phyloP scores from a whole-genome alignment of 108 stramenopile genomes.

The Cyclotella sp. region DNA sequence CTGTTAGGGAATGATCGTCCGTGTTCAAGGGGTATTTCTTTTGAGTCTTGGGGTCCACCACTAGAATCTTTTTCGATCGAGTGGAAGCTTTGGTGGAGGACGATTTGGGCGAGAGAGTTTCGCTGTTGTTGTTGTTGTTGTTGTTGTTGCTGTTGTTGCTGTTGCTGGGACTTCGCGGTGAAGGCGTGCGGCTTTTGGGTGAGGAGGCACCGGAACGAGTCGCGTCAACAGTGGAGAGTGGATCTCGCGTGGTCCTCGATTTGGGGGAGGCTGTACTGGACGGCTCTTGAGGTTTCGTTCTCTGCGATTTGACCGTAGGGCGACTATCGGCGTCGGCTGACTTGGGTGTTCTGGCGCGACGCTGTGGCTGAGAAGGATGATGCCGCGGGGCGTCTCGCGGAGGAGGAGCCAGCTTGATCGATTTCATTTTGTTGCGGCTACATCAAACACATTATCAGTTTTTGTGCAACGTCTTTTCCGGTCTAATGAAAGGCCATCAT shows the following conservation, averaged over 20 bases:
- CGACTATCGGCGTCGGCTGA: not conserved
- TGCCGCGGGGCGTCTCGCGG: constrained; percentile 3
- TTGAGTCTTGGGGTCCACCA: constrained; percentile 39
- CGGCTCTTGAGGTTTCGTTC: not conserved
- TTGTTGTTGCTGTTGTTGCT: not conserved
- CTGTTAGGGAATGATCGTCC: constrained; percentile 48
- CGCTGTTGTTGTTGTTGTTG: not conserved
- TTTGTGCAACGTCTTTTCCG: not conserved
- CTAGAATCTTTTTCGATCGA: constrained; percentile 35
- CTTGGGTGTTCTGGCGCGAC: not conserved
- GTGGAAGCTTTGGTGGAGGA: not conserved
- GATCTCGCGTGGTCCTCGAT: too few species aligned
- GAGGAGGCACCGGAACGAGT: too few species aligned
- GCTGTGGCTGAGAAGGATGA: not conserved
- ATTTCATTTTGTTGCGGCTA: constrained; percentile 2
- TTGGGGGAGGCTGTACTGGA: too few species aligned
- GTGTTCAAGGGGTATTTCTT: constrained; percentile 29
- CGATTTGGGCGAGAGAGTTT: not conserved
- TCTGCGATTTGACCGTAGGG: not conserved
- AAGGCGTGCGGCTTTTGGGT: not conserved
- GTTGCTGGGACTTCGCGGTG: not conserved
- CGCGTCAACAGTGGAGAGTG: too few species aligned
- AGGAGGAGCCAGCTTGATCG: not conserved
- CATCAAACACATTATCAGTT: not conserved
- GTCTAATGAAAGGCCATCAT: not conserved